Base-by-base conservation (phyloP, 1,284 basidiomycete genomes). In the Pseudozyma tsukubaensis region DNA sequence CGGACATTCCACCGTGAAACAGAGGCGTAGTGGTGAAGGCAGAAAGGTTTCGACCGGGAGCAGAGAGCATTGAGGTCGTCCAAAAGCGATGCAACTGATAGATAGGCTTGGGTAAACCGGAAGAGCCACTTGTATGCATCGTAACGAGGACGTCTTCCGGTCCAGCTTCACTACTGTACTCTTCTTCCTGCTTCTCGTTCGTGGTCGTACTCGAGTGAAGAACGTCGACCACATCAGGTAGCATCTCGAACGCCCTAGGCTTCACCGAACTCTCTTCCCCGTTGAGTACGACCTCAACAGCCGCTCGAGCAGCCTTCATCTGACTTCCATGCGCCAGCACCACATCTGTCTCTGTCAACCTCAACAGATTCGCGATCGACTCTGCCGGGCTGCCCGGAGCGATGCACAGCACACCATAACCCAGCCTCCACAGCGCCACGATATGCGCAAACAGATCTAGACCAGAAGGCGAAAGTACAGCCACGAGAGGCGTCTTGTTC, bases 71-170 rank as follows among this genome's bases (percentile, higher is more conserved):
- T 6, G 76, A 73, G 0, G 58, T 29, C 12, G 77, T 72, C 78
- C 78, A 80, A 55, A 78, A 78, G 18, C 80, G 80, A 50, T 85
- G 71, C 11, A 70, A 59, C 32, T 79, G 78, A 78, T 60, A 85
- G 72, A 65, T 80, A 45, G 47, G 79, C 76, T 89, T 88, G 10
- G 86, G 86, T 51, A 86, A 85, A 24, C 88, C 85, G 7, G 88
- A 89, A 13, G 89, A 89, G 39, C 90, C 89, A 1, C 87, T 88
- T 4, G 89, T 90, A 71, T 91, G 90, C n/a, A 91, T 84, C 56
- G 90, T 87, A 11, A 89, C 87, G 12, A 87, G 85, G 2, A 87
- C 86, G 19, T 88, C 80, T 16, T 83, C 72, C 6, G 66, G 56
- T 16, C 69, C 65, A 2, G 77, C 57, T 29, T 29, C 24, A 6